Percentiles rank a stretch among this genome's conserved stretches.
Conservation (phyloP, 371 early-diverging fungal species). For the Phascolomyces articulosus region DNA sequence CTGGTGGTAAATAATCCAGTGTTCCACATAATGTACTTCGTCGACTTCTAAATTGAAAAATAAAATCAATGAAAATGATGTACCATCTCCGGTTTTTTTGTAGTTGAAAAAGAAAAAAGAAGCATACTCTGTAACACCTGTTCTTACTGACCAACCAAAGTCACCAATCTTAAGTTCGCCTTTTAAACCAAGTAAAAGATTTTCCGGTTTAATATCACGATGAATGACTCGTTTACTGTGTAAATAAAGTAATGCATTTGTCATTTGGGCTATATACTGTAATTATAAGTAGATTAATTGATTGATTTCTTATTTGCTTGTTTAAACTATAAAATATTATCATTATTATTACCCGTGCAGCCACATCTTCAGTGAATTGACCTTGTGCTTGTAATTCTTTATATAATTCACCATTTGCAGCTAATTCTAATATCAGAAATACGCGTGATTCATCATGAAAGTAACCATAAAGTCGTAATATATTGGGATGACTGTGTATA, state of each 20-base stretch:
- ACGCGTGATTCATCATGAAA: constrained; percentile 96
- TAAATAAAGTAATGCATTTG: constrained; percentile 76
- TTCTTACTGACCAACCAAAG: constrained; percentile 54
- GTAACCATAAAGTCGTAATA: constrained; percentile 93
- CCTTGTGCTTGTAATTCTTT: constrained; percentile 72
- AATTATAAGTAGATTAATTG: background rate
- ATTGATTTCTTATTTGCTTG: background rate
- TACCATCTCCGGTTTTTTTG: background rate
- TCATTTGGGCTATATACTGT: constrained; percentile 91
- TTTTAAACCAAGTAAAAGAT: constrained; percentile 75
- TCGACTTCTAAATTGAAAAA: constrained; percentile 35
- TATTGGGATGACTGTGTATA: constrained; percentile 78
- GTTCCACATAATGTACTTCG: constrained; percentile 97
- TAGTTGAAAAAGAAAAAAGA: background rate
- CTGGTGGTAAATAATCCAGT: constrained; percentile 97
- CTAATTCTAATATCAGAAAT: constrained; percentile 95
- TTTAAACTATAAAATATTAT: too few species aligned
- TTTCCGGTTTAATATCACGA: constrained; percentile 96
- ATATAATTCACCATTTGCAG: constrained; percentile 95
- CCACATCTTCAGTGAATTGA: constrained; percentile 76
- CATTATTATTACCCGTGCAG: constrained; percentile 83
- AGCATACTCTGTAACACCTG: constrained; percentile 36
- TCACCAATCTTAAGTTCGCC: constrained; percentile 57
- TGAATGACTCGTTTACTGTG: constrained; percentile 97
- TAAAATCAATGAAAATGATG: background rate